Base-by-base conservation (phyloP, 805 yeast genomes). In the Priceomyces haplophilus region DNA sequence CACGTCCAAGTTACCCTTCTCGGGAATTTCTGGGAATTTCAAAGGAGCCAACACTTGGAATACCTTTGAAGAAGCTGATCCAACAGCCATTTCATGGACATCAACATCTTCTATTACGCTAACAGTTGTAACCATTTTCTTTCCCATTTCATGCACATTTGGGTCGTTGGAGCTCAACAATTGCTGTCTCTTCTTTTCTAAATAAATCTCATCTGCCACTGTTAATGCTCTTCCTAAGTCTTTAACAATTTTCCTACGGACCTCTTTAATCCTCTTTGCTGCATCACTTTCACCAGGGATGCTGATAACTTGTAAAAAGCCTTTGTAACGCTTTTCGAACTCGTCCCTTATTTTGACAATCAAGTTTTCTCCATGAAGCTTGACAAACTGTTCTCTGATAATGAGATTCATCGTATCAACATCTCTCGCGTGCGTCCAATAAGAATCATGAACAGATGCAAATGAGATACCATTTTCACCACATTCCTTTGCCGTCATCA, bases 381-480 rank as follows among this genome's bases (percentile, higher is more conserved):
- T 67, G 47, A 93, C 83, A 61, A 91, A 91, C 45, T 86, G 82
- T 29, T 85, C 82, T 57, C 99, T 77, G 49, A 93, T 68, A 35
- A 77, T 67, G 11, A 53, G 55, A 62, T 82, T 88, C 93, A 91
- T 83, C 3, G 56, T 58, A 46, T 82, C 83, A 33, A 91, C 81
- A 59, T 87, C 91, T 38, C 79, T 69, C 1, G 99, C 97, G 60
- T 93, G 98, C 0, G 98, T 89, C 99, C 99, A 91, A 62, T 87
- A 91, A 0, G 98, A 91, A 61, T 91, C 99, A 64, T 91, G 99
- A 18, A 91, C 99, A 0, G 98, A 82, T 0, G 98, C 97, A 73
- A 93, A 91, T 10, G 80, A 71, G 38, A 93, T 64, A 0, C 78
- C 80, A 1, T 59, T 58, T 33, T 81, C 74, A 3, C 84, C 80